phyloP scores from a whole-genome alignment of 495 filamentous ascomycete genomes.

The Staphylotrichum tortipilum region DNA sequence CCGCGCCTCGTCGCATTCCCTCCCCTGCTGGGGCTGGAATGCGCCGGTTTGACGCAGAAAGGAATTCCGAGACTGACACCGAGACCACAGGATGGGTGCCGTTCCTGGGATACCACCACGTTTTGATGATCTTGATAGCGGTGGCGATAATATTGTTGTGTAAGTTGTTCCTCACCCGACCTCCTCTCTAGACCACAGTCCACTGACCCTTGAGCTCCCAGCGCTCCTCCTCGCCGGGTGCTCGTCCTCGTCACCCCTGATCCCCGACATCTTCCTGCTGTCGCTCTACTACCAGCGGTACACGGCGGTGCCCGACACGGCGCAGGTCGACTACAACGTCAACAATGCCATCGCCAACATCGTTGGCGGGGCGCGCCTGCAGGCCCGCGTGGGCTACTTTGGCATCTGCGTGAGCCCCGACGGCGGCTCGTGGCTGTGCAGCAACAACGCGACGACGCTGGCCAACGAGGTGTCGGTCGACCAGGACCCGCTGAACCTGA shows the following conservation, averaged over 20 bases:
- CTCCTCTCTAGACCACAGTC: not conserved
- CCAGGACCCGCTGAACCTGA: constrained; percentile 70
- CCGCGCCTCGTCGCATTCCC: too few species aligned
- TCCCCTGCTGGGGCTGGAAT: too few species aligned
- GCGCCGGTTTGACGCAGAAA: too few species aligned
- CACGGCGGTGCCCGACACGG: constrained; percentile 54
- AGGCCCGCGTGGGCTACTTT: constrained; percentile 61
- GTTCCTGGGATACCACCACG: constrained; percentile 96
- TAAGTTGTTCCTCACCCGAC: constrained; percentile 38
- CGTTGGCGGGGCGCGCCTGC: constrained; percentile 55
- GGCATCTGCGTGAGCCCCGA: constrained; percentile 70
- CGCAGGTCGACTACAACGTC: constrained; percentile 80
- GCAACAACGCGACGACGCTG: constrained; percentile 67
- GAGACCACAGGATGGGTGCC: constrained; percentile 65
- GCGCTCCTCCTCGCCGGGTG: constrained; percentile 72
- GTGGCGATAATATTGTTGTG: constrained; percentile 91
- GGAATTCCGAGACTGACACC: constrained; percentile 15
- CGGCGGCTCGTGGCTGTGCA: constrained; percentile 63
- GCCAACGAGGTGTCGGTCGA: constrained; percentile 59
- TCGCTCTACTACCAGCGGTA: constrained; percentile 64
- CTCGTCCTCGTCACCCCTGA: constrained; percentile 65
- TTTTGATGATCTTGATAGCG: constrained; percentile 94
- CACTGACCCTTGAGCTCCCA: constrained; percentile 21
- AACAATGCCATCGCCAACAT: constrained; percentile 66
- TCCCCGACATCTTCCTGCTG: constrained; percentile 73